Percentiles rank a stretch among this genome's conserved stretches.
phyloP scores from a whole-genome alignment of 768 basidiomycete species.

The Pilatotrama ljubarskyi region DNA sequence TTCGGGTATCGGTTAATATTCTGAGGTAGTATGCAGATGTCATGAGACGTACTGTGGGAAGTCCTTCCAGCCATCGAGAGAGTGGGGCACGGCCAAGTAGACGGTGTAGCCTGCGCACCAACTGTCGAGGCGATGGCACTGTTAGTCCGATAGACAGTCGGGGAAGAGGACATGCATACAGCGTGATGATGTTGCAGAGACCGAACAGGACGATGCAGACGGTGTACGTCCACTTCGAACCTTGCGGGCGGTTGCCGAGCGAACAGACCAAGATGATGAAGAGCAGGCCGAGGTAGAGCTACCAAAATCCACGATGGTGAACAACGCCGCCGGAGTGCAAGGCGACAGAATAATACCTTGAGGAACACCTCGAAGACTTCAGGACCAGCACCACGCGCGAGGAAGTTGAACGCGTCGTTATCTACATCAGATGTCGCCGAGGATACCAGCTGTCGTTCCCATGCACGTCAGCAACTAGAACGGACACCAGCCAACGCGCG shows the following conservation, averaged over 20 bases:
- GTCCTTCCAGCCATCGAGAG: slow-evolving; percentile 72
- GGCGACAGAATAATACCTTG: slow-evolving; percentile 34
- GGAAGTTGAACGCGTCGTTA: slow-evolving; percentile 79
- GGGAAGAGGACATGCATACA: slow-evolving; percentile 27
- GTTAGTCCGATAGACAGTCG: background rate
- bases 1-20: too few species aligned
- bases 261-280: slow-evolving; percentile 85
- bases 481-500: too few species aligned
- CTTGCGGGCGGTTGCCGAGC: slow-evolving; percentile 90
- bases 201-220: slow-evolving; percentile 78
- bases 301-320: background rate
- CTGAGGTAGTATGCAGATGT: background rate
- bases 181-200: slow-evolving; percentile 71
- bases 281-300: slow-evolving; percentile 83
- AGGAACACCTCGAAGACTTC: slow-evolving; percentile 79
- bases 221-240: slow-evolving; percentile 84
- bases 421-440: slow-evolving; percentile 61
- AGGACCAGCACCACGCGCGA: slow-evolving; percentile 68
- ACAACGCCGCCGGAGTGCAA: background rate
- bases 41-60: slow-evolving; percentile 56
- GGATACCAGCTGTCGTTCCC: slow-evolving; percentile 61
- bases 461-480: slow-evolving; percentile 3
- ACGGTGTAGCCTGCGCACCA: slow-evolving; percentile 94
- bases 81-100: slow-evolving; percentile 79
- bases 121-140: background rate